Evolutionary conservation across 352 stramenopile genomes (phyloP), one percentile per base, ranked within the genome.

Genomic region (Globisporangium paroecandrum): DNA sequence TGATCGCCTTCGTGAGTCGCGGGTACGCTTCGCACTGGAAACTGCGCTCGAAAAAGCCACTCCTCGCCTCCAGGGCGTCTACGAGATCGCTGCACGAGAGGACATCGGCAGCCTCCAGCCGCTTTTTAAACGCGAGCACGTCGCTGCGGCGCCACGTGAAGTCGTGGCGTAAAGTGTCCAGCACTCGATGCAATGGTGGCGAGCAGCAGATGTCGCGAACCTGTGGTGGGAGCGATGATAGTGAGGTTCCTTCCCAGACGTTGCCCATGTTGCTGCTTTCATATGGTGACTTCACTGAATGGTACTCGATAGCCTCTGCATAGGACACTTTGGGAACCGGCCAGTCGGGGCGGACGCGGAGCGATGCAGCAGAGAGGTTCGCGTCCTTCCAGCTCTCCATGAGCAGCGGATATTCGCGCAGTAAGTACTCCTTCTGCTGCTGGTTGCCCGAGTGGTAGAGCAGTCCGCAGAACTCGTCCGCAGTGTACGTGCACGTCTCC

Each of bases 401-500:
- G 8, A 91, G 70, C 58, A 76, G 83, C 20, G 83, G 77, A 53
- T 85, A 91, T 62, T 89, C 71, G 29, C 69, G 69, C 25, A 84
- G 59, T 36, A 91, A 49, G 36, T 73, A 72, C 38, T 71, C 64
- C 43, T 84, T 75, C 66, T 88, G 76, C 47, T 88, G 79, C 43
- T 43, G 51, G 64, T 88, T 72, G 51, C 74, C 77, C 18, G 74
- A 83, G 55, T 81, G 77, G 62, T 84, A 89, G 34, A 91, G 57
- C 51, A 87, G 62, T 0, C 81, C 83, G 46, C 83, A 91, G 63
- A 91, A 91, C 29, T 89, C 81, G 61, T 90, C 77, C 8, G 83
- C 81, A 4, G 72, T 77, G 74, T 90, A 85, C 22, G 77, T 89
- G 64, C 83, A 91, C 13, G 81, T 89, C 61, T 88, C 74, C 83